These are phyloP conservation scores for Fusarium robinianum DNA, from an alignment of 2,329 filamentous ascomycete genomes.

Conservation along the genomic window DNA sequence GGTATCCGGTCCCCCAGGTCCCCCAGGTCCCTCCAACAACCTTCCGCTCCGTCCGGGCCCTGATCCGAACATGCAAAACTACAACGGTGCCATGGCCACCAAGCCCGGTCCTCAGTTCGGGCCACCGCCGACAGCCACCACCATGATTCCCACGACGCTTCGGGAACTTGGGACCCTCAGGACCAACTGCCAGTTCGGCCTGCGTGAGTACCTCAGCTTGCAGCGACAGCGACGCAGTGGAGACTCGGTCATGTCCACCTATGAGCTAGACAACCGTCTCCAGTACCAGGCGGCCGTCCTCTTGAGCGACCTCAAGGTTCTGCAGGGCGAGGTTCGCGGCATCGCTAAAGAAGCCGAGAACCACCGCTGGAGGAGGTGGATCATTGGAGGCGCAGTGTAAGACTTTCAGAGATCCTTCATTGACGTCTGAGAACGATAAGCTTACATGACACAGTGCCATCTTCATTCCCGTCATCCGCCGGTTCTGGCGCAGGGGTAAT, in stretches of 20 bases:
- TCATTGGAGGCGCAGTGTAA: conserved; percentile 58
- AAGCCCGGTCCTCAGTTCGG: conserved; percentile 21
- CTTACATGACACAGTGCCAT: conserved; percentile 46
- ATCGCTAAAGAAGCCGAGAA: conserved; percentile 51
- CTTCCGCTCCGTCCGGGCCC: conserved; percentile 32
- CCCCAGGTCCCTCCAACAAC: conserved; percentile 15
- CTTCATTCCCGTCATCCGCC: conserved; percentile 57
- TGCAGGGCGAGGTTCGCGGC: conserved; percentile 51
- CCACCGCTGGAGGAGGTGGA: conserved; percentile 57
- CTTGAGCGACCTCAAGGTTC: conserved; percentile 49
- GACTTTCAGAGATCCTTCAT: conserved; percentile 26
- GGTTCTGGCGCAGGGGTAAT: conserved; percentile 53
- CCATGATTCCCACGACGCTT: conserved; percentile 24
- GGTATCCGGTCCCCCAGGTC: conserved; percentile 22
- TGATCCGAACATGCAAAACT: conserved; percentile 29
- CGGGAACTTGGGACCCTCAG: conserved; percentile 41
- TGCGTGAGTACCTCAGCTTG: conserved; percentile 44
- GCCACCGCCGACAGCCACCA: conserved; percentile 19
- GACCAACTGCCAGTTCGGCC: conserved; percentile 42
- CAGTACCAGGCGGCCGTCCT: conserved; percentile 48
- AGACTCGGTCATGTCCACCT: conserved; percentile 38
- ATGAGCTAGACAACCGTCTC: conserved; percentile 50
- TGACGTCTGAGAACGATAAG: not conserved
- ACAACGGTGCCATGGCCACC: conserved; percentile 28
- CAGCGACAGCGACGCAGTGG: conserved; percentile 38